phyloP scores from a whole-genome alignment of 495 filamentous ascomycete species.

The Coniosporium apollinis region DNA sequence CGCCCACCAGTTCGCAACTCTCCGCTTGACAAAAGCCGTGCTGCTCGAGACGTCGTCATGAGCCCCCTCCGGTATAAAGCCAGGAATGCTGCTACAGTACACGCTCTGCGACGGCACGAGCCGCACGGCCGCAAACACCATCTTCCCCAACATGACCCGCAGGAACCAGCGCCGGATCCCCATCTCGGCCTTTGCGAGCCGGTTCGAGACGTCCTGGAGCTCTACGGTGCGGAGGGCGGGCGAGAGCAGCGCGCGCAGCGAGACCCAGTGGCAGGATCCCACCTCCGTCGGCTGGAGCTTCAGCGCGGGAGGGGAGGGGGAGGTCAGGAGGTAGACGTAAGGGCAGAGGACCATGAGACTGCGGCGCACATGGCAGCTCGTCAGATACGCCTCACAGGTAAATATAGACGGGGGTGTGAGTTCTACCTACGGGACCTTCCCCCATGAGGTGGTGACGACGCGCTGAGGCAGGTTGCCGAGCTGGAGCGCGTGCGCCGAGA shows the following conservation, averaged over 20 bases:
- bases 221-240: slow-evolving; percentile 44
- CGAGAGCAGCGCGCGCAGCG: slow-evolving; percentile 45
- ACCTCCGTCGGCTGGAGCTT: slow-evolving; percentile 57
- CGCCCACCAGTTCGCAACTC: slow-evolving; percentile 4
- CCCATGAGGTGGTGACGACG: slow-evolving; percentile 56
- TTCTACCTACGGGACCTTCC: slow-evolving; percentile 48
- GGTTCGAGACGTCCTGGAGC: slow-evolving; percentile 49
- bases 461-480: slow-evolving; percentile 58
- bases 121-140: slow-evolving; percentile 55
- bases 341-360: slow-evolving; percentile 68
- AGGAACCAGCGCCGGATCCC: slow-evolving; percentile 33
- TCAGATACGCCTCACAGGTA: background rate
- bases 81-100: slow-evolving; percentile 34
- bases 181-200: slow-evolving; percentile 37
- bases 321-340: slow-evolving; percentile 50
- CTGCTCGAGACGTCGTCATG: too few species aligned
- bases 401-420: slow-evolving; percentile 3
- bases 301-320: slow-evolving; percentile 38
- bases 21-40: too few species aligned
- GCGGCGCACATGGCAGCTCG: slow-evolving; percentile 10
- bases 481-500: slow-evolving; percentile 37
- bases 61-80: slow-evolving; percentile 20
- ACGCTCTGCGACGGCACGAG: slow-evolving; percentile 45
- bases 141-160: slow-evolving; percentile 42
- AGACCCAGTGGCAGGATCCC: slow-evolving; percentile 62